Base-by-base conservation (phyloP, 148 eudicot species). In the Spergularia bocconei region DNA sequence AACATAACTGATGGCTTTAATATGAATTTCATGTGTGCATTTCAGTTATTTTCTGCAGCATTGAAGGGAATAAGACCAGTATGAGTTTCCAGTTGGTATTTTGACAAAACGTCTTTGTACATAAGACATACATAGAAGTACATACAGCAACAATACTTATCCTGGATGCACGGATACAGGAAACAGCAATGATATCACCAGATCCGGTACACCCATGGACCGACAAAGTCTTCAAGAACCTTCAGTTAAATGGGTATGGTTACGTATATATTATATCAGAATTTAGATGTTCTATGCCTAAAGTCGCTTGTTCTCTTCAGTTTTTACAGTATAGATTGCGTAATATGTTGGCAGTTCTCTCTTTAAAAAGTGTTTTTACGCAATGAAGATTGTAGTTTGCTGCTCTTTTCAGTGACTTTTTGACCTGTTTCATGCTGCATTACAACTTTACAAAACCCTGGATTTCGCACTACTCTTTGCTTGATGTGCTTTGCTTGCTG, bases 11-110 rank as follows among this genome's bases (percentile, higher is more conserved):
- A 29, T 29, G 36, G 36, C 36, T 29, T 29, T 29, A 29, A 29
- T 29, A 4, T 29, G 36, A 29, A 0, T 25, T 60, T 53, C 29
- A 7, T 68, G 4, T 69, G 50, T 66, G 75, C 15, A 29, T 74
- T 63, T 13, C 78, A 79, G 82, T 52, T 75, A 6, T 69, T 69
- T 41, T 61, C 74, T 62, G 69, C 78, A 7, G 78, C 78, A 38
- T 29, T 79, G 63, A 79, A 59, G 69, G 74, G 78, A 41, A 55
- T 69, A 52, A 60, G 53, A 17, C 78, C 78, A 39, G 38, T 16
- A 23, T 74, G 69, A 74, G 21, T 23, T 39, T 62, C 63, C 38
- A 29, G 36, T 25, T 20, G 36, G 50, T 19, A 23, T 10, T 53
- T 29, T 39, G 39, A 54, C 7, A 21, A 75, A 60, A 17, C 65